Percentiles rank a stretch among this genome's conserved stretches.
Conservation (phyloP, 2,329 filamentous ascomycete genomes). For the Curvularia verruculosa region DNA sequence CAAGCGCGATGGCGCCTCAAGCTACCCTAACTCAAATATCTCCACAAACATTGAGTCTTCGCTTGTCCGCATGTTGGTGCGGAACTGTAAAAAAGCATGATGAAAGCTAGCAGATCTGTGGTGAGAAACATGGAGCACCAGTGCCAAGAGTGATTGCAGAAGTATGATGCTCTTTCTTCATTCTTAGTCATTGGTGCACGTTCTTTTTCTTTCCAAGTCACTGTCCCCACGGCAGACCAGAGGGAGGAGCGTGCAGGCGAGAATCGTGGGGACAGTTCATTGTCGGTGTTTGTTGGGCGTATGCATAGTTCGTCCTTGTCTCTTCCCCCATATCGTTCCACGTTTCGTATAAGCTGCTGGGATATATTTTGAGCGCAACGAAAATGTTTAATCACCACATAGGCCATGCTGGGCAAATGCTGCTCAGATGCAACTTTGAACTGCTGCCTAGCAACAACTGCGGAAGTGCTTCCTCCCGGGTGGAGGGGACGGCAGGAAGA, state of each 20-base stretch:
- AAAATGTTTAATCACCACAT: background rate
- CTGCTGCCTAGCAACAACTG: background rate
- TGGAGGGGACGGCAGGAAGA: constrained; percentile 1
- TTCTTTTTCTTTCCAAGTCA: background rate
- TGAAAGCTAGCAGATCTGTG: background rate
- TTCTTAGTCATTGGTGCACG: background rate
- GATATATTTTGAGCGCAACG: background rate
- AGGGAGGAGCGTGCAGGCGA: background rate
- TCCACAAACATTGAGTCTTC: background rate
- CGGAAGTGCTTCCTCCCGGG: background rate
- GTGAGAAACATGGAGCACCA: background rate
- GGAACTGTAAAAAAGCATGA: background rate
- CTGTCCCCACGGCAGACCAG: background rate
- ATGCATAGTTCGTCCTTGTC: background rate
- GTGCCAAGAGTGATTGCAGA: background rate
- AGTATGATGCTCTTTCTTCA: background rate
- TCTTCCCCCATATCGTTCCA: background rate
- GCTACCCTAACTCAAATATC: background rate
- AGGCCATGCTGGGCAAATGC: background rate
- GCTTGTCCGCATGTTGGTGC: background rate
- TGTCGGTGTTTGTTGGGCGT: background rate
- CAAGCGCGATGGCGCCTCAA: background rate
- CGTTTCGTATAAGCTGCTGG: background rate
- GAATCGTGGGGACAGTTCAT: background rate
- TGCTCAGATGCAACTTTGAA: background rate